These are phyloP conservation scores for Candida freyschussii DNA, from an alignment of 1,139 yeast genomes.

Conservation along the genomic window DNA sequence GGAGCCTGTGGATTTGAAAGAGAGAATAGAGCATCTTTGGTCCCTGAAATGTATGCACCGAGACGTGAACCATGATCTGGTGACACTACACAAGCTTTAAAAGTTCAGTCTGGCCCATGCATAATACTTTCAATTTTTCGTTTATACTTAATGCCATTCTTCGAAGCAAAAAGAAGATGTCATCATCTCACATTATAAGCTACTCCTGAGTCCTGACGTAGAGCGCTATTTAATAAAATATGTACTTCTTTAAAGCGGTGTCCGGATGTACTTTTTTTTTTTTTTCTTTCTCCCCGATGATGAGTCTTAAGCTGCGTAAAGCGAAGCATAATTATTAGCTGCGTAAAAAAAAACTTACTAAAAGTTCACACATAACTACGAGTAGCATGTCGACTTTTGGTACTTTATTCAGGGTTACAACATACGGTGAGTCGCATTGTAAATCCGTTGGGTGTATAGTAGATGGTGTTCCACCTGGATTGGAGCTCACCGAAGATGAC, in stretches of 20 bases:
- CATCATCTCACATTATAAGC: no score
- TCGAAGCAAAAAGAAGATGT: no score
- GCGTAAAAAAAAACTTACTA: no score
- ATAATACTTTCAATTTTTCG: conserved; percentile 2
- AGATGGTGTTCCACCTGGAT: conserved; percentile 97
- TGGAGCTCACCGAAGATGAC: conserved; percentile 77
- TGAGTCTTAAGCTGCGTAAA: no score
- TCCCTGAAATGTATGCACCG: conserved; percentile 18
- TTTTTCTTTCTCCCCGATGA: conserved; percentile 1
- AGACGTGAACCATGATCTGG: conserved; percentile 3
- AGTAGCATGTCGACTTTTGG: conserved; percentile 74
- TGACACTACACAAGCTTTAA: conserved; percentile 12
- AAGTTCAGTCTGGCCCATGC: background rate
- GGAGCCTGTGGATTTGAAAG: conserved; percentile 13
- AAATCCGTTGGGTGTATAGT: conserved; percentile 98
- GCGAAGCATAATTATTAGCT: no score
- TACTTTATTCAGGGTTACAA: conserved; percentile 66
- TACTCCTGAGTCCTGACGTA: no score
- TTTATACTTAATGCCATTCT: no score
- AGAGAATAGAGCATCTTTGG: conserved; percentile 19
- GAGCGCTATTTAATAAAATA: no score
- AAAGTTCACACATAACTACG: no score
- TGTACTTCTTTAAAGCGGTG: no score
- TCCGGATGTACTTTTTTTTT: no score
- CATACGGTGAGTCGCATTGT: conserved; percentile 98